Conservation (phyloP, 495 filamentous ascomycete species). For the Podospora didyma region DNA sequence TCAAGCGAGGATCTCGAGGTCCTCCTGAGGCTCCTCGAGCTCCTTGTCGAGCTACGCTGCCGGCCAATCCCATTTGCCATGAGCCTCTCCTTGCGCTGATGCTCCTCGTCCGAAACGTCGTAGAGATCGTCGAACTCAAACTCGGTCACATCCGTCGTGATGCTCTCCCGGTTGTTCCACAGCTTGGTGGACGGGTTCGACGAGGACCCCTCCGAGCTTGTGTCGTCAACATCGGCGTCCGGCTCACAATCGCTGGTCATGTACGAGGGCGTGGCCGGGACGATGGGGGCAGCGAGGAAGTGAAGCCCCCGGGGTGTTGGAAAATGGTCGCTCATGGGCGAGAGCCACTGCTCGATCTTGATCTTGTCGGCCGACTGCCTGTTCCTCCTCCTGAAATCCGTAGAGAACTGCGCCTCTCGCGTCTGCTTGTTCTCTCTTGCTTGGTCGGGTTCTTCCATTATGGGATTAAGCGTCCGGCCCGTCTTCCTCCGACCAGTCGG, state of each 20-base stretch:
- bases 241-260: slow-evolving; percentile 29
- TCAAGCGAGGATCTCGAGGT: slow-evolving; percentile 23
- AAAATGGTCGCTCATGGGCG: slow-evolving; percentile 58
- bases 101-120: slow-evolving; percentile 68
- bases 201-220: slow-evolving; percentile 46
- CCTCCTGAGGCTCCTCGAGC: slow-evolving; percentile 20
- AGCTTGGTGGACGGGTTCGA: slow-evolving; percentile 50
- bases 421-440: slow-evolving; percentile 44
- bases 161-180: slow-evolving; percentile 51
- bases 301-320: slow-evolving; percentile 56
- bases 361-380: slow-evolving; percentile 47
- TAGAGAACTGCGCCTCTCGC: slow-evolving; percentile 10
- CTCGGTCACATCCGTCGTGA: slow-evolving; percentile 54
- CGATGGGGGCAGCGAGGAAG: slow-evolving; percentile 52
- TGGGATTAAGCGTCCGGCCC: slow-evolving; percentile 73
- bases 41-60: slow-evolving; percentile 28
- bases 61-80: slow-evolving; percentile 33
- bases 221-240: slow-evolving; percentile 31
- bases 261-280: slow-evolving; percentile 43
- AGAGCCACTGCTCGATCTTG: slow-evolving; percentile 51
- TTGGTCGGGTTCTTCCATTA: slow-evolving; percentile 65
- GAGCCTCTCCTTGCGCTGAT: slow-evolving; percentile 25
- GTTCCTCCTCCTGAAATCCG: slow-evolving; percentile 29
- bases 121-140: slow-evolving; percentile 90
- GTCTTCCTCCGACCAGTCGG: slow-evolving; percentile 63